Conservation (phyloP, 371 early-diverging fungal genomes). For the Zopfochytrium polystomum region DNA sequence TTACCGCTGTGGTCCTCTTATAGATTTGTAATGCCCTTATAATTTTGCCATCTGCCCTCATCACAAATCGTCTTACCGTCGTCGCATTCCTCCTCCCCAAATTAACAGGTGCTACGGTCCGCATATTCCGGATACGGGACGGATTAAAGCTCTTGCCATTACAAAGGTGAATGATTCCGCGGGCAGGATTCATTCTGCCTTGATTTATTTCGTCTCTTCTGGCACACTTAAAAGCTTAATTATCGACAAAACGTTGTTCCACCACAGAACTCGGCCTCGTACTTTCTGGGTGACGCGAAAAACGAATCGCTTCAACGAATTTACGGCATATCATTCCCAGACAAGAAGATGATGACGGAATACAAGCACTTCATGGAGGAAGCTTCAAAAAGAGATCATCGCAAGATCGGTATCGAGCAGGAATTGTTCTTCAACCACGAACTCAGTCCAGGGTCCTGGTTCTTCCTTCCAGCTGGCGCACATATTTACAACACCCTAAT, state of each 20-base stretch:
- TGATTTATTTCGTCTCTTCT: background rate
- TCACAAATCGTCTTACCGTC: no score
- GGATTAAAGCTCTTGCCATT: conserved; percentile 92
- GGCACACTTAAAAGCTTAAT: background rate
- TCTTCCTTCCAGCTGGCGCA: conserved; percentile 97
- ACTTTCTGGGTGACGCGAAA: conserved; percentile 97
- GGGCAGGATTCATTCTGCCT: no score
- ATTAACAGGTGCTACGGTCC: conserved; percentile 84
- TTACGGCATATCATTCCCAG: conserved; percentile 99
- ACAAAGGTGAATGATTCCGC: conserved; percentile 81
- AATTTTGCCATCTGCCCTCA: background rate
- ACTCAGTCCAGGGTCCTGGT: conserved; percentile 93
- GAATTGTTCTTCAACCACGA: conserved; percentile 98
- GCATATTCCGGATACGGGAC: conserved; percentile 94
- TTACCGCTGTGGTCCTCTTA: conserved; percentile 97
- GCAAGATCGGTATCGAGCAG: conserved; percentile 88
- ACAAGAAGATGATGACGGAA: conserved; percentile 91
- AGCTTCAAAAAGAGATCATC: conserved; percentile 97
- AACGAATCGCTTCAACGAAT: conserved; percentile 98
- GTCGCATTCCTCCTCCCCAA: no score
- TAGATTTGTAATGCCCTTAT: conserved; percentile 70
- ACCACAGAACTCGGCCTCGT: conserved; percentile 88
- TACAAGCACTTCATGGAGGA: conserved; percentile 92
- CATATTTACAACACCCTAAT: conserved; percentile 93
- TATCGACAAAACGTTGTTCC: conserved; percentile 5